These are phyloP conservation scores for Rhizopus microsporus DNA, from an alignment of 371 early-diverging fungal species.

Conservation along the genomic window DNA sequence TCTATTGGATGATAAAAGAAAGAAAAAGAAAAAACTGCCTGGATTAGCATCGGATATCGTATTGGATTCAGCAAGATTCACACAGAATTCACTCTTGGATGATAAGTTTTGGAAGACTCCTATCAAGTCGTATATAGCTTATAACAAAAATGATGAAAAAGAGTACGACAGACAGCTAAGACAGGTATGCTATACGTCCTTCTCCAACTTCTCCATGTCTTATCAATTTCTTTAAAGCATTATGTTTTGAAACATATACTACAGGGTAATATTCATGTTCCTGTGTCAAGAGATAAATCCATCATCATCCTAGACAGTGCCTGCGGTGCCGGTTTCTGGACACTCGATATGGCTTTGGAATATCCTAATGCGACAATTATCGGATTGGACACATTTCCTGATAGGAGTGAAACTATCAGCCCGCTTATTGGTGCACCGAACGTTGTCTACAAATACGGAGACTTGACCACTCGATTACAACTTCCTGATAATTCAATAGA, in stretches of 20 bases:
- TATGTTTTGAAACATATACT: conserved; percentile 31
- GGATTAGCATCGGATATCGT: conserved; percentile 15
- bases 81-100: not conserved
- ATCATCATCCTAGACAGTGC: conserved; percentile 20
- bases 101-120: conserved; percentile 4
- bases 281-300: conserved; percentile 8
- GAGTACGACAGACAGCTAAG: conserved; percentile 31
- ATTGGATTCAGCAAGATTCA: conserved; percentile 16
- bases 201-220: not conserved
- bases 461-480: conserved; percentile 17
- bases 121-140: conserved; percentile 15
- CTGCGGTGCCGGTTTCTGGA: conserved; percentile 34
- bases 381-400: conserved; percentile 22
- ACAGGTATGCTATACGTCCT: conserved; percentile 16
- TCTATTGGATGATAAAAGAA: no score
- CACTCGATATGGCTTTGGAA: conserved; percentile 26
- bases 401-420: conserved; percentile 3
- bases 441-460: conserved; percentile 28
- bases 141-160: conserved; percentile 24
- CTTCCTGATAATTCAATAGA: conserved; percentile 54
- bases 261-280: conserved; percentile 26
- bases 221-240: conserved; percentile 18
- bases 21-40: conserved; percentile 3
- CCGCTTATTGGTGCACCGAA: conserved; percentile 16
- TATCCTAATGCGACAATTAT: conserved; percentile 31